phyloP scores from a whole-genome alignment of 371 early-diverging fungal species.

The Apophysomyces ossiformis region DNA sequence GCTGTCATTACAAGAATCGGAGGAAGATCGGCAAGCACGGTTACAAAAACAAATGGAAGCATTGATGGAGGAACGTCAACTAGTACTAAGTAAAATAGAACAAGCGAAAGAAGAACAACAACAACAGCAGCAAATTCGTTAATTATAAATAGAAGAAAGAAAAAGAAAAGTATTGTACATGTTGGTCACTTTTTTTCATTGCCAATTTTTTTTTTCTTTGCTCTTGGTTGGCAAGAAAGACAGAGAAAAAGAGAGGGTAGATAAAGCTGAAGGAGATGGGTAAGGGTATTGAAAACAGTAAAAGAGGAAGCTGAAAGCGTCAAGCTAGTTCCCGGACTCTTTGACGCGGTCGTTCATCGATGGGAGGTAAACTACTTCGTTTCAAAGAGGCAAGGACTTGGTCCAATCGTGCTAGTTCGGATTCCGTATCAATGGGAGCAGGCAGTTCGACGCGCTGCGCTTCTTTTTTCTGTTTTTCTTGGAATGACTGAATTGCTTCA shows the following conservation, averaged over 20 bases:
- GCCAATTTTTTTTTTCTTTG: too few species aligned
- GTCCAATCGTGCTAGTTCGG: constrained; percentile 22
- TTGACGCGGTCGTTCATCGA: constrained; percentile 6
- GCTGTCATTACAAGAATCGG: constrained; percentile 11
- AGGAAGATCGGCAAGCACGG: constrained; percentile 16
- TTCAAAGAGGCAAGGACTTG: constrained; percentile 11
- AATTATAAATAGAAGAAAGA: not conserved
- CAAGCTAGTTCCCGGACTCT: not conserved
- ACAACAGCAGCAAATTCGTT: not conserved
- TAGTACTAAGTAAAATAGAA: constrained; percentile 18
- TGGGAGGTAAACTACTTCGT: not conserved
- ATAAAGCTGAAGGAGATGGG: not conserved
- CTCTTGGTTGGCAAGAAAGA: too few species aligned
- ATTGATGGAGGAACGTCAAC: constrained; percentile 22
- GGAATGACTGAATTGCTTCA: constrained; percentile 23
- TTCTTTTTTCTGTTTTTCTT: constrained; percentile 4
- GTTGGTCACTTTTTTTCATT: not conserved
- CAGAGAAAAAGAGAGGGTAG: not conserved
- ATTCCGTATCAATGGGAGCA: constrained; percentile 14
- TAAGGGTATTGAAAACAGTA: not conserved
- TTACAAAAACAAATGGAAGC: constrained; percentile 22
- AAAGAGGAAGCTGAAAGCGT: not conserved
- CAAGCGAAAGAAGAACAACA: constrained; percentile 7
- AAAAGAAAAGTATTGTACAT: constrained; percentile 1
- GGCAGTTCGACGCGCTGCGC: constrained; percentile 5